Base-by-base conservation (phyloP, 202 grass and related monocot genomes). In the Setaria italica region DNA sequence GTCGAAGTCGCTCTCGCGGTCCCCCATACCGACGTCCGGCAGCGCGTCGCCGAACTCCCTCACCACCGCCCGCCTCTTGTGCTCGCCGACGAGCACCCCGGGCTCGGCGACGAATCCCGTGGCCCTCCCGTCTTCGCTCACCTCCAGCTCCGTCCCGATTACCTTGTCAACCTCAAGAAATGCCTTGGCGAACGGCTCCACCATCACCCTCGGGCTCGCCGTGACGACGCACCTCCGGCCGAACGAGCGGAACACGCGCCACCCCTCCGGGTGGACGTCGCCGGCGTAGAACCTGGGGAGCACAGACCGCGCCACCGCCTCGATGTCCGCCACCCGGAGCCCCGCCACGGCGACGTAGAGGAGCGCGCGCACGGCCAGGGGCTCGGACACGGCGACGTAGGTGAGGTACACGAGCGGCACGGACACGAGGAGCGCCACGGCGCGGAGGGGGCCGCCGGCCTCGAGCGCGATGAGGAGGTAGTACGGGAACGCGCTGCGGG, bases 391-490 rank as follows among this genome's bases (percentile, higher is more conserved):
- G 79, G 93, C 67, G 60, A 89, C 41, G 86, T 91, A 90, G 42
- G 92, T 87, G 88, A 92, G 76, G 90, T 88, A 91, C 9, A 94
- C 86, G 32, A 92, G 34, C 13, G 94, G 94, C 47, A 92, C 86
- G 16, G 90, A 84, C 32, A 80, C 9, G 45, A 97, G 90, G 9
- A 97, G 90, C 6, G 82, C 16, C 0, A 63, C 30, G 3, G 86
- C 92, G 53, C 94, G 83, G 34, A 94, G 64, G 53, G 88, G 58
- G 70, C 94, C 60, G 39, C 92, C 92, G 39, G 94, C 92, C 84
- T 97, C 92, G 5, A 97, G 88, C 12, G 90, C 94, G 70, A 94
- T 69, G 62, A 94, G 92, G 63, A 97, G 79, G 84, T 90, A 97
- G 84, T 97, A 97, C 0, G 94, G 92, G 81, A 97, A 94, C 7